Percentiles rank a stretch among this genome's conserved stretches.
phyloP scores from a whole-genome alignment of 768 basidiomycete species.

The Russula virescens region DNA sequence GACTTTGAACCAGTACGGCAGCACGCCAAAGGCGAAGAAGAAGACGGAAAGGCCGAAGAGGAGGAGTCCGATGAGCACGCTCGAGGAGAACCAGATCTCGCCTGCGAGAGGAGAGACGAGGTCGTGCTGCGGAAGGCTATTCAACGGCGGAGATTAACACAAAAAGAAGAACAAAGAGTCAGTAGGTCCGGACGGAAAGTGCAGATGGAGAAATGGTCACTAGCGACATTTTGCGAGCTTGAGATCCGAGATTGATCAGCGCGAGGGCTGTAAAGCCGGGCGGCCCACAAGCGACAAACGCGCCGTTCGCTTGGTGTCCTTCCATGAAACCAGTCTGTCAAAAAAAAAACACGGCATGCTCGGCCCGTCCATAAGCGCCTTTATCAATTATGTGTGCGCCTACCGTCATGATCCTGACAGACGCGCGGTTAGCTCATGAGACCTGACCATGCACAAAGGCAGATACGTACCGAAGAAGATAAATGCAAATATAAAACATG shows the following conservation, averaged over 20 bases:
- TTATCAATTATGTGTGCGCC: not conserved
- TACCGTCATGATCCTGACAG: conserved; percentile 38
- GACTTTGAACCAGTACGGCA: conserved; percentile 47
- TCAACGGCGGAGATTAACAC: too few species aligned
- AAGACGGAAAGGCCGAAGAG: conserved; percentile 45
- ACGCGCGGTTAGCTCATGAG: not conserved
- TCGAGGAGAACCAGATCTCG: conserved; percentile 41
- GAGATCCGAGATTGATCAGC: conserved; percentile 40
- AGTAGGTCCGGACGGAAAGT: not conserved
- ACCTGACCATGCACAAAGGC: not conserved
- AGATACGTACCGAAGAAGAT: conserved; percentile 38
- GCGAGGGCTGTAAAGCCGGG: conserved; percentile 47
- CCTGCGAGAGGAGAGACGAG: conserved; percentile 37
- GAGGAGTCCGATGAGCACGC: conserved; percentile 36
- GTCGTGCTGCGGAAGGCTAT: conserved; percentile 33
- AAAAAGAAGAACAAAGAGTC: not conserved
- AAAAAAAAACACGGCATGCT: not conserved
- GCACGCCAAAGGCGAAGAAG: conserved; percentile 40
- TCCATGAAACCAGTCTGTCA: conserved; percentile 41
- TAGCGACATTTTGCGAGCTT: conserved; percentile 36
- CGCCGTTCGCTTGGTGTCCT: conserved; percentile 44
- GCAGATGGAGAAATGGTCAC: not conserved
- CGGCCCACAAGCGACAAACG: conserved; percentile 45
- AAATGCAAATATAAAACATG: conserved; percentile 46
- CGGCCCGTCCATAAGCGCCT: not conserved